Conservation (phyloP, 495 filamentous ascomycete species). For the Penicillium subrubescens region DNA sequence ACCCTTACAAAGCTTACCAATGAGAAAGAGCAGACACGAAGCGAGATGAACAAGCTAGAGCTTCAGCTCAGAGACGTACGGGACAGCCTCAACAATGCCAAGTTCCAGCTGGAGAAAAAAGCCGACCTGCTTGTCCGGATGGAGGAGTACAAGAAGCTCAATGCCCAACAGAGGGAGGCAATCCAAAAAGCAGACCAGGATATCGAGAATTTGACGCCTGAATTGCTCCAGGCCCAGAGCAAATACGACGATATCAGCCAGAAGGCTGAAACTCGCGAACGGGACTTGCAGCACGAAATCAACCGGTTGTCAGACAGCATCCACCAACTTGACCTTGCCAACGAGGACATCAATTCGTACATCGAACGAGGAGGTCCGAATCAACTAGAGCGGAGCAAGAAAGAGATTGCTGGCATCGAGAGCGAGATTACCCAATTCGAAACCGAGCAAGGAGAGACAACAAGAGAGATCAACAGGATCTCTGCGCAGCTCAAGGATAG, state of each 20-base stretch:
- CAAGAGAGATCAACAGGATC: conserved; percentile 71
- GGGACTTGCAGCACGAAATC: conserved; percentile 70
- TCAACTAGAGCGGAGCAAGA: conserved; percentile 68
- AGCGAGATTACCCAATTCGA: conserved; percentile 66
- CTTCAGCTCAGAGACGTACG: conserved; percentile 68
- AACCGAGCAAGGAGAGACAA: conserved; percentile 65
- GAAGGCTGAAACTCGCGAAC: conserved; percentile 71
- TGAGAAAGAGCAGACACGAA: conserved; percentile 72
- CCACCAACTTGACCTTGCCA: conserved; percentile 72
- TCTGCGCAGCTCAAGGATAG: conserved; percentile 76
- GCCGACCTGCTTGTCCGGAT: conserved; percentile 65
- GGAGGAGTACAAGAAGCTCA: conserved; percentile 69
- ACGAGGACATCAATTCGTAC: conserved; percentile 80
- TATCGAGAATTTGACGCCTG: conserved; percentile 67
- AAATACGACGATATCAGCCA: conserved; percentile 74
- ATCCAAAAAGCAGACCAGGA: conserved; percentile 69
- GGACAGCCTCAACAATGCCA: conserved; percentile 66
- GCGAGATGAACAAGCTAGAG: conserved; percentile 68
- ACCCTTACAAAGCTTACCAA: conserved; percentile 61
- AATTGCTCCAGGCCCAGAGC: conserved; percentile 71
- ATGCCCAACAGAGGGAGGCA: conserved; percentile 63
- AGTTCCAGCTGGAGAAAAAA: conserved; percentile 78
- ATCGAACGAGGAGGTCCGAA: conserved; percentile 71
- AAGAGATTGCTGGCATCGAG: conserved; percentile 68
- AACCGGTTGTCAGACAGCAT: conserved; percentile 70